Evolutionary conservation across 768 basidiomycete genomes (phyloP), one percentile per base, ranked within the genome.

Genomic region (Lyophyllum shimeji): DNA sequence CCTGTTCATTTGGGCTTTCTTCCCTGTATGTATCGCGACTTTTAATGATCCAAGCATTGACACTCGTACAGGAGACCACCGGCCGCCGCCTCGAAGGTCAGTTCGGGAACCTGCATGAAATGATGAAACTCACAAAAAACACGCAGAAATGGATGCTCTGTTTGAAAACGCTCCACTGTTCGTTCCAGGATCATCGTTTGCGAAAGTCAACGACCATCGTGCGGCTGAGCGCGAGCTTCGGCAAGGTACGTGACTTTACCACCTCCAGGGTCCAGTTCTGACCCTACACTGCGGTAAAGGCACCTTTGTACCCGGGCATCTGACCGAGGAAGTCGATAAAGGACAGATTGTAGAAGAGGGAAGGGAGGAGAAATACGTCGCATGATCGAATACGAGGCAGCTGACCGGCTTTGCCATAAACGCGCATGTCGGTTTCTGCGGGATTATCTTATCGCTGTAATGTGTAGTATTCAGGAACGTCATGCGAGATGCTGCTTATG

Each of bases 1-100:
- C 0, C 60, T 78, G 11, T 74, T 74, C 51, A 70, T 77, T 23
- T 77, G 75, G 76, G 72, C 74, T 1, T 76, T 78, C 60, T 77
- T 66, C 63, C 77, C 76, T 6, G 74, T 73, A 52, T 15, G 72
- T 59, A 12, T 21, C 15, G n/a, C 15, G 17, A 9, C 3, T 24
- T 27, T 23, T 40, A 46, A 21, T 20, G 13, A 15, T 48, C 7
- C 1, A 15, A 15, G 8, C 7, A 50, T 15, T 51, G 50, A 58
- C 25, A 59, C 21, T 12, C 29, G n/a, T n/a, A 27, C 50, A 72
- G 72, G 76, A 78, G 68, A 78, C 76, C 0, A 72, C 74, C 20
- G 75, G 76, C 2, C 74, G 76, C 31, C 73, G 74, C 20, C 67
- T 78, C 3, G 76, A 78, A 66, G 74, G 74, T 73, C n/a, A 15